Evolutionary conservation across 352 stramenopile species (phyloP).

Genomic region (Phytophthora idaei): DNA sequence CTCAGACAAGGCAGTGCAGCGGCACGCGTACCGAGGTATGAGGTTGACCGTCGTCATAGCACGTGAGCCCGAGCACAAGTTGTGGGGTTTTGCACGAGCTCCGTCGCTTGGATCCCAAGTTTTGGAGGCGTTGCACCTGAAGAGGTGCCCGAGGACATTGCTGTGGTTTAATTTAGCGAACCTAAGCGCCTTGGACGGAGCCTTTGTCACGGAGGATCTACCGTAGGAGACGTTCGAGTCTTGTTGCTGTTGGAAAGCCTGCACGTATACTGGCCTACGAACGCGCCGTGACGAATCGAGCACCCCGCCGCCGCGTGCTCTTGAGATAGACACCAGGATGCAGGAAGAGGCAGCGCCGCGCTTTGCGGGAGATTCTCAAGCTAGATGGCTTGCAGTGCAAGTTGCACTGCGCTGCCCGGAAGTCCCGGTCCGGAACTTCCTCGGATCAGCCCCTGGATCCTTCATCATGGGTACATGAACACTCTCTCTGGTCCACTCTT

Average conservation of each 20-base stretch:
- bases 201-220: too few relatives aligned
- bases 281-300: background rate
- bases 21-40: constrained; percentile 34
- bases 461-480: background rate
- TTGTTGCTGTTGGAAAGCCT: too few relatives aligned
- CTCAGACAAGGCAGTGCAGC: background rate
- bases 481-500: constrained; percentile 7
- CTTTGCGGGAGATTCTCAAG: background rate
- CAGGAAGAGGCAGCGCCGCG: background rate
- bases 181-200: too few relatives aligned
- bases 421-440: too few relatives aligned
- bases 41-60: constrained; percentile 51
- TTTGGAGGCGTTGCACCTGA: too few relatives aligned
- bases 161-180: too few relatives aligned
- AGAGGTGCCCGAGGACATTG: too few relatives aligned
- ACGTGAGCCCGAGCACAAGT: background rate
- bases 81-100: background rate
- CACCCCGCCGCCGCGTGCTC: too few relatives aligned
- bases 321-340: background rate
- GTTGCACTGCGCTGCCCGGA: too few relatives aligned
- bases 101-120: too few relatives aligned
- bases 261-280: background rate
- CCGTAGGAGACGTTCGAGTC: too few relatives aligned
- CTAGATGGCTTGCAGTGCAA: background rate
- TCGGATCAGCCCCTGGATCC: background rate